phyloP scores from a whole-genome alignment of 2,329 filamentous ascomycete genomes.

The Aspergillus sojae region DNA sequence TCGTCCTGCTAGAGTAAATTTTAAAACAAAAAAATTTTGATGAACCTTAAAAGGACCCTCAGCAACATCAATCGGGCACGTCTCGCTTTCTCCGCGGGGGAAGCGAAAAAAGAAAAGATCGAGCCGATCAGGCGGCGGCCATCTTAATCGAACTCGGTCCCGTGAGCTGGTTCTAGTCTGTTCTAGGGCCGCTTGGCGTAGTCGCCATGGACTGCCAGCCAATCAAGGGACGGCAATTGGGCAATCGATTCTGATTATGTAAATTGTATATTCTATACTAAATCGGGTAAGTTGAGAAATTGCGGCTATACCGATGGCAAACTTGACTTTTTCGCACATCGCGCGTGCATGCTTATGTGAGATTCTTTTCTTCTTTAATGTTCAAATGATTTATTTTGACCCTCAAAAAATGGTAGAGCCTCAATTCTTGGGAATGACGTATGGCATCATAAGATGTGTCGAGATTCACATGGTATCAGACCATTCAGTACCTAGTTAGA shows the following conservation, averaged over 20 bases:
- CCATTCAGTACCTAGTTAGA: not conserved
- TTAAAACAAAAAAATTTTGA: not conserved
- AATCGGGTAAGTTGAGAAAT: not conserved
- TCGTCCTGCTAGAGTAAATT: not conserved
- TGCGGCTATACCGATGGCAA: not conserved
- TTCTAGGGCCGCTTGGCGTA: slow-evolving; percentile 10
- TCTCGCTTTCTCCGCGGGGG: not conserved
- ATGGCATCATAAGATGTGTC: not conserved
- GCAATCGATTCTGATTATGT: not conserved
- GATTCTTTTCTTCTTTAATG: not conserved
- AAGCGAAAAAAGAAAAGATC: not conserved
- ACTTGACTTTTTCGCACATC: not conserved
- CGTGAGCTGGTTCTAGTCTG: slow-evolving; percentile 15
- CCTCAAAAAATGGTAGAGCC: not conserved
- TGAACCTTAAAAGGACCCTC: not conserved
- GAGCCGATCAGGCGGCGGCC: not conserved
- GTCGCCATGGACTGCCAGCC: not conserved
- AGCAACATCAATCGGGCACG: not conserved
- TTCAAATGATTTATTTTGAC: too few species aligned
- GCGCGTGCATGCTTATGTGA: not conserved
- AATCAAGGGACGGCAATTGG: not conserved
- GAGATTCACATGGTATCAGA: not conserved
- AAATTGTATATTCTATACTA: slow-evolving; percentile 9
- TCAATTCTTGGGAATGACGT: not conserved
- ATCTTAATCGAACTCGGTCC: slow-evolving; percentile 4